Evolutionary conservation across 2,329 filamentous ascomycete genomes (phyloP).

Genomic region (Atkinsonella hypoxylon): DNA sequence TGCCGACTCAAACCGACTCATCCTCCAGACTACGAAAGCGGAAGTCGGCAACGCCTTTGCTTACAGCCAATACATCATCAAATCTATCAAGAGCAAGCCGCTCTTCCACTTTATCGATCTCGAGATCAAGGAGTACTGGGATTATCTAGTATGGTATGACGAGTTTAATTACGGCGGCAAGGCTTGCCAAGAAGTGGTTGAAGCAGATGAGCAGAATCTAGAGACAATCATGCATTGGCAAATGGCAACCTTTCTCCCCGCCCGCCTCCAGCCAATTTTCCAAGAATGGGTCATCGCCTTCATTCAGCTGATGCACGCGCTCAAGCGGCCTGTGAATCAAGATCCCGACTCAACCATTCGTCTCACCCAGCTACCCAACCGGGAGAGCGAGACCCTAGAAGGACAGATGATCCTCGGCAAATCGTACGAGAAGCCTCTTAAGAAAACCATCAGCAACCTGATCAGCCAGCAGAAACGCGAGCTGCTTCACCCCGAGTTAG

Average conservation of each 20-base stretch:
- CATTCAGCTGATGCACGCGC: conserved; percentile 80
- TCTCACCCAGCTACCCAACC: conserved; percentile 47
- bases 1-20: conserved; percentile 75
- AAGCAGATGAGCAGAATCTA: conserved; percentile 59
- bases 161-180: conserved; percentile 98
- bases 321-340: conserved; percentile 56
- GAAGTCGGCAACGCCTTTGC: conserved; percentile 95
- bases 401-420: conserved; percentile 62
- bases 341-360: conserved; percentile 40
- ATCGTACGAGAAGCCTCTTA: conserved; percentile 75
- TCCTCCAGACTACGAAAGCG: conserved; percentile 91
- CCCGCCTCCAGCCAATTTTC: conserved; percentile 70
- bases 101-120: conserved; percentile 96
- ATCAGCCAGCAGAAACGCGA: conserved; percentile 79
- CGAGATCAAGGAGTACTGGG: conserved; percentile 98
- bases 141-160: conserved; percentile 97
- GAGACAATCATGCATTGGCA: conserved; percentile 99
- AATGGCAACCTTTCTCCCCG: conserved; percentile 77
- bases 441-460: conserved; percentile 75
- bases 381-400: conserved; percentile 47
- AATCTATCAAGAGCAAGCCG: conserved; percentile 90
- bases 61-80: conserved; percentile 95
- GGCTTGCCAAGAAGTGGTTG: conserved; percentile 71
- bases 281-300: conserved; percentile 91
- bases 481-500: conserved; percentile 77